Base-by-base conservation (phyloP, 2,329 filamentous ascomycete species). In the Colletotrichum camelliae region DNA sequence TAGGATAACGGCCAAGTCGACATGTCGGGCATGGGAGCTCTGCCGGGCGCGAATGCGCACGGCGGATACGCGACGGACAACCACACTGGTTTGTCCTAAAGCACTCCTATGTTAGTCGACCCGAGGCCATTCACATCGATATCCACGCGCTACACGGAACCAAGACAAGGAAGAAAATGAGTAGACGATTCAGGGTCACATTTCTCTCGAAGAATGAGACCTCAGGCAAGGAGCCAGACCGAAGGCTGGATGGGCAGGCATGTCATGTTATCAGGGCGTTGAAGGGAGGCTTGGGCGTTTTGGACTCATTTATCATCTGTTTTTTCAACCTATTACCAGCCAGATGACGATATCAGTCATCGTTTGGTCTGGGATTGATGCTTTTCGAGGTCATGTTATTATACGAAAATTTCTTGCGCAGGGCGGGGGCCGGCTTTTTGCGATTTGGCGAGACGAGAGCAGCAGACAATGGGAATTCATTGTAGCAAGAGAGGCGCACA, bases 1-100 rank as follows among this genome's bases (percentile, higher is more conserved):
- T 87, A 86, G 82, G 80, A 78, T 52, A 67, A 72, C 75, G 79
- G 68, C 79, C 77, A 72, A 52, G 31, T 27, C 55, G 33, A 15
- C 43, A 48, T 31, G 48, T 21, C 33, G 35, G 55, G 57, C 12
- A 31, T 39, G 48, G 48, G 7, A 48, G 35, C 35, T 27, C 27
- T 18, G 62, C 7, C 27, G 55, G 55, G 39, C 13, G 35, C n/a
- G 15, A 16, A 52, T 15, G 58, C 33, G 29, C 58, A 57, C 33
- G 57, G 24, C 33, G 31, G 43, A 24, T 39, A 39, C 37, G 15
- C 57, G 57, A 21, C 58, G 52, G 55, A 52, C 31, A 58, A 64
- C 24, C 33, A 64, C 24, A 16, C 43, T 39, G 27, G 24, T n/a
- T 33, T 27, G 58, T 52, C 39, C 37, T 39, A 43, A 21, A 43